A percentile compares a stretch with the other conserved stretches of the same genome.
Evolutionary conservation across 352 stramenopile species (phyloP).

Genomic region (Pythium brassicae): DNA sequence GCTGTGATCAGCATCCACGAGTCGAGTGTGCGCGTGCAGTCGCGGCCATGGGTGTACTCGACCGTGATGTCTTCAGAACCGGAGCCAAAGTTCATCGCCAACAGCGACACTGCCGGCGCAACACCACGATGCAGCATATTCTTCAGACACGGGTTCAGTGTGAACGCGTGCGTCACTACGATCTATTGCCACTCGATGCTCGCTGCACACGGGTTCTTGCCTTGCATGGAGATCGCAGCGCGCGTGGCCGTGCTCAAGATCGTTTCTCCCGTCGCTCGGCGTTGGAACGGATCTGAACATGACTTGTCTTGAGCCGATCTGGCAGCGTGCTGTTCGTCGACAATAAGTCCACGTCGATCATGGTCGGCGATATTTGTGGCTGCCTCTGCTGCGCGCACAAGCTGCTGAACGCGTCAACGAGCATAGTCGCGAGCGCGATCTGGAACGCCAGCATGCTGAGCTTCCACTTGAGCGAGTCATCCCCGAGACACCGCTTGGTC

Average conservation of each 20-base stretch:
- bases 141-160: slow-evolving; percentile 26
- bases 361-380: slow-evolving; percentile 19
- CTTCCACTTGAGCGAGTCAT: slow-evolving; percentile 38
- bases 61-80: slow-evolving; percentile 25
- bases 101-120: slow-evolving; percentile 9
- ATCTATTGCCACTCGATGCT: slow-evolving; percentile 27
- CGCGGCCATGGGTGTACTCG: slow-evolving; percentile 22
- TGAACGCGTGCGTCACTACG: slow-evolving; percentile 27
- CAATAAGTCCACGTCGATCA: slow-evolving; percentile 27
- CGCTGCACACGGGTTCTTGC: slow-evolving; percentile 17
- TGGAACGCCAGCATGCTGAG: slow-evolving; percentile 21
- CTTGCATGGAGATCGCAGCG: slow-evolving; percentile 18
- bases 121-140: slow-evolving; percentile 23
- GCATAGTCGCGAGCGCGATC: slow-evolving; percentile 20
- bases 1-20: slow-evolving; percentile 44
- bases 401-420: slow-evolving; percentile 44
- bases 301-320: neutral
- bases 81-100: slow-evolving; percentile 21
- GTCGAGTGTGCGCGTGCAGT: slow-evolving; percentile 20
- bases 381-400: slow-evolving; percentile 35
- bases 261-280: slow-evolving; percentile 23
- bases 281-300: slow-evolving; percentile 9
- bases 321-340: neutral
- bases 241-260: slow-evolving; percentile 29
- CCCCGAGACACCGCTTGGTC: slow-evolving; percentile 29